Evolutionary conservation across 176 grass and related monocot genomes (phyloP), one percentile per base, ranked within the genome.

Genomic region (Paspalum vaginatum): DNA sequence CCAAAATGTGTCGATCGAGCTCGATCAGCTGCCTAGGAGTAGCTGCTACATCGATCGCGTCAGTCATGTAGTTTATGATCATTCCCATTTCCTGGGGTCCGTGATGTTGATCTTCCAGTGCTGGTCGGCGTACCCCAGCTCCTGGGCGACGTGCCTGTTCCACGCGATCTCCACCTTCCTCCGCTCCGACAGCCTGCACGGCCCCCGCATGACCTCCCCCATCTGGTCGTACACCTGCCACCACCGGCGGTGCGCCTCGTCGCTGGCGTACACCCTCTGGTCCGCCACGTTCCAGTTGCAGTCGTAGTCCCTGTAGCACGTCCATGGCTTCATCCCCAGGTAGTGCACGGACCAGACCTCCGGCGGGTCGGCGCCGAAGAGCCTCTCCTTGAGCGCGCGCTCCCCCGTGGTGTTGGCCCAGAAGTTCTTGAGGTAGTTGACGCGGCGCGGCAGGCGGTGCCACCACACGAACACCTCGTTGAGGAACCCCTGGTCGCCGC

Each of bases 391-490:
- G 37, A 91, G 83, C 50, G 84, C 72, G 7, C 90, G 61, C 84
- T 98, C 92, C 0, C 72, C 86, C 4, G 92, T 87, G 1, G 85
- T 89, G 88, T 89, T 98, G 0, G 82, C 86, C 92, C 90, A 93
- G 85, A 93, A 93, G 88, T 95, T 93, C 92, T 98, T 98, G 41
- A 98, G 77, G 84, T 89, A 98, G 86, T 98, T 98, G 8, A 93
- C 83, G 1, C 96, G 83, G 11, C 88, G 83, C 37, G 96, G 92
- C 71, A 98, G 87, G 2, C 96, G 90, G 84, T 98, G 96, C 96
- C 96, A 98, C 96, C 92, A 98, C 40, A 91, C 92, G 85, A 98
- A 98, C 80, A 95, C 85, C 84, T 98, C 95, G 86, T 98, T 98
- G 6, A 98, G 88, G 86, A 93, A 95, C 18, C 95, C 95, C 74